Evolutionary conservation across 2,329 filamentous ascomycete species (phyloP).

Genomic region (Kalaharituber pfeilii): DNA sequence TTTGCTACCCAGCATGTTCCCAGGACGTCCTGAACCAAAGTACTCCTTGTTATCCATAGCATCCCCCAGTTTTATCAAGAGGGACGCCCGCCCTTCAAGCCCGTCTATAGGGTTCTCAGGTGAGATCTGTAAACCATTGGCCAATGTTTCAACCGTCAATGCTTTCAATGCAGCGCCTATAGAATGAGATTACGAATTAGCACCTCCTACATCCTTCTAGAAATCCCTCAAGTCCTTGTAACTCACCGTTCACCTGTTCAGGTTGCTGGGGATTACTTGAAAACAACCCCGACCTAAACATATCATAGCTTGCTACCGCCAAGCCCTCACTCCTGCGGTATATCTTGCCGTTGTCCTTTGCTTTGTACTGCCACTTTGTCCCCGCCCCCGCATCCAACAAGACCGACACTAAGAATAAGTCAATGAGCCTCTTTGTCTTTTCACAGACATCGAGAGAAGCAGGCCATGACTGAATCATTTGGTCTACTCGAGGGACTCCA

Average conservation of each 20-base stretch:
- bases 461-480: conserved; percentile 53
- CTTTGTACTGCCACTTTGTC: conserved; percentile 81
- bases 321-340: conserved; percentile 80
- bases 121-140: conserved; percentile 67
- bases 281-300: conserved; percentile 48
- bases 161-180: conserved; percentile 46
- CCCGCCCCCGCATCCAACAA: conserved; percentile 78
- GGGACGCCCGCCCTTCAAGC: conserved; percentile 62
- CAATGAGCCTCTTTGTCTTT: conserved; percentile 55
- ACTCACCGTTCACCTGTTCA: conserved; percentile 63
- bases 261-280: conserved; percentile 67
- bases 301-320: conserved; percentile 47
- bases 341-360: conserved; percentile 63
- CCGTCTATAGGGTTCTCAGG: conserved; percentile 68
- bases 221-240: background rate
- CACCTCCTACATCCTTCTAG: background rate
- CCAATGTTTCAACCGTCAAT: conserved; percentile 56
- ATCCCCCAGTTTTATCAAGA: conserved; percentile 57
- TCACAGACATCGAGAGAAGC: conserved; percentile 50
- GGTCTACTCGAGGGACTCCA: conserved; percentile 52
- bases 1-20: conserved; percentile 73
- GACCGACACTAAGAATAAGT: conserved; percentile 65
- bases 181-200: background rate
- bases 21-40: conserved; percentile 76
- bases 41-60: conserved; percentile 63